Percentiles rank a stretch among this genome's conserved stretches.
phyloP scores from a whole-genome alignment of 176 grass and related monocot genomes.

The Aechmea fasciata region DNA sequence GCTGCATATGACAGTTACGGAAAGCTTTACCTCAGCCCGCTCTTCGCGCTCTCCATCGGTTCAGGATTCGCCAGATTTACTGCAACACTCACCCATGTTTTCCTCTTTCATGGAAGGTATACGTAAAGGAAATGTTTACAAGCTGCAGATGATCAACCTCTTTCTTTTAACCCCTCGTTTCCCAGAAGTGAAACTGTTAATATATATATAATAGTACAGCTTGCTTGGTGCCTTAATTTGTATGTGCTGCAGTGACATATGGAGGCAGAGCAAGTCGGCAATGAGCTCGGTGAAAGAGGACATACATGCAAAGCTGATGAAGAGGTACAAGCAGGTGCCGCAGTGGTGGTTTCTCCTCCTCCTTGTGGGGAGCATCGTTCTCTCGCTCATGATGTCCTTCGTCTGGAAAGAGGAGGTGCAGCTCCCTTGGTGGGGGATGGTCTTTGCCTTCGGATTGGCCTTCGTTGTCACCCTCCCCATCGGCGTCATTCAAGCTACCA shows the following conservation, averaged over 20 bases:
- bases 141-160: no score
- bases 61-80: constrained; percentile 92
- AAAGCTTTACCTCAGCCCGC: constrained; percentile 91
- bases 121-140: background rate
- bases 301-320: constrained; percentile 87
- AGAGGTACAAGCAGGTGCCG: constrained; percentile 84
- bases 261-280: constrained; percentile 85
- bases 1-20: constrained; percentile 80
- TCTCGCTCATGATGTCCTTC: constrained; percentile 76
- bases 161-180: no score
- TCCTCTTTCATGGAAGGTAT: constrained; percentile 75
- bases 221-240: no score
- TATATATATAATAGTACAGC: no score
- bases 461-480: constrained; percentile 83
- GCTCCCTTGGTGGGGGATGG: constrained; percentile 98
- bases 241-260: constrained; percentile 44
- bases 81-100: constrained; percentile 76
- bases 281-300: constrained; percentile 44
- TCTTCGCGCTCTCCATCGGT: constrained; percentile 95
- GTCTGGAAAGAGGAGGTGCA: constrained; percentile 84
- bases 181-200: no score
- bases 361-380: constrained; percentile 57
- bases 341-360: constrained; percentile 95
- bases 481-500: constrained; percentile 95
- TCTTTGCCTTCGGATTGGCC: constrained; percentile 88